A percentile compares a stretch with the other conserved stretches of the same genome.
Evolutionary conservation across 306 rosid genomes (phyloP).

Genomic region (Cucurbita moschata): DNA sequence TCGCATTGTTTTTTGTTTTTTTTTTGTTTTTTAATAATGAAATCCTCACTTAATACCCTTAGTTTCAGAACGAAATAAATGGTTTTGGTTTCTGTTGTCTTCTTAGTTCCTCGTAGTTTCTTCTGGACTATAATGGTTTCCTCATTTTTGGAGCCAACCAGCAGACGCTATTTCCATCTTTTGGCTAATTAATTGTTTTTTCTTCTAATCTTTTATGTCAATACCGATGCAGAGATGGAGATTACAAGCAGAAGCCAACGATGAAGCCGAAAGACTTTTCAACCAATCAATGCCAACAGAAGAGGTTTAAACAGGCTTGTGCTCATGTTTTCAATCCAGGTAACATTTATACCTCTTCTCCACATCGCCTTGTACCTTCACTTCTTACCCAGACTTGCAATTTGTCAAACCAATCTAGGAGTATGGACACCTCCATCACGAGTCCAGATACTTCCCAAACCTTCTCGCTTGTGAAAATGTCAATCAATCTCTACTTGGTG

Average conservation of each 20-base stretch:
- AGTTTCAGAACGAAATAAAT: not conserved
- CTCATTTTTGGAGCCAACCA: not conserved
- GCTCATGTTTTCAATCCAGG: not conserved
- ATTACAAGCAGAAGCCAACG: constrained; percentile 78
- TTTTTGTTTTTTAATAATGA: not conserved
- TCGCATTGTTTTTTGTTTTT: not conserved
- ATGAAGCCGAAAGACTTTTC: constrained; percentile 87
- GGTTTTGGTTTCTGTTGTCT: constrained; percentile 1
- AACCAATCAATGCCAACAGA: constrained; percentile 44
- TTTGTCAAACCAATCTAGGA: not conserved
- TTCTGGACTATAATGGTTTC: not conserved
- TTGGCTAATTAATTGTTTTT: not conserved
- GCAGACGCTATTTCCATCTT: not conserved
- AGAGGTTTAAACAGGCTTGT: not conserved
- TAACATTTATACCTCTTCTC: not conserved
- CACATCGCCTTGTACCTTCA: not conserved
- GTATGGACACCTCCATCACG: not conserved
- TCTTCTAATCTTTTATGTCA: not conserved
- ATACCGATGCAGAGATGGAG: constrained; percentile 51
- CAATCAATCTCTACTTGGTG: not conserved
- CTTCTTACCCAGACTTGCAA: not conserved
- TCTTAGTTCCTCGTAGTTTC: not conserved
- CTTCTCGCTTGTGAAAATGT: not conserved
- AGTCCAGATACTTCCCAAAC: not conserved
- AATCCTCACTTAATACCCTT: not conserved